Percentiles rank a stretch among this genome's conserved stretches.
phyloP scores from a whole-genome alignment of 176 grass and related monocot genomes.

The Rhynchospora breviuscula region DNA sequence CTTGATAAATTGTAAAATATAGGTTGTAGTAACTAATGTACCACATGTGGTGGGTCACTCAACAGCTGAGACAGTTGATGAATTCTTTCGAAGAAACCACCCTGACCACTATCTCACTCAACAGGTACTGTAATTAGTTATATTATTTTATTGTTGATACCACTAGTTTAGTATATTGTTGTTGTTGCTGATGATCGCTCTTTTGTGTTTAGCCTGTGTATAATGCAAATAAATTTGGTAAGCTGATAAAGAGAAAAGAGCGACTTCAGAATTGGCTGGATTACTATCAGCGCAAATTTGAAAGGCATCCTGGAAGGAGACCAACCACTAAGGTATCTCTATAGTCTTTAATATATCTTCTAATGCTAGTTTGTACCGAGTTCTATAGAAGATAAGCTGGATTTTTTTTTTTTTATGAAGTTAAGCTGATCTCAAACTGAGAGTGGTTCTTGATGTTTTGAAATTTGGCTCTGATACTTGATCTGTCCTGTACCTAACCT shows the following conservation, averaged over 20 bases:
- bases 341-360: background rate
- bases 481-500: background rate
- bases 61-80: slow-evolving; percentile 78
- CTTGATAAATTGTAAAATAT: slow-evolving; percentile 12
- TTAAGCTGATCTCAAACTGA: background rate
- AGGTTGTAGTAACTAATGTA: slow-evolving; percentile 96
- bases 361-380: background rate
- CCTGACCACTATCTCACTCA: slow-evolving; percentile 93
- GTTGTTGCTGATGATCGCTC: slow-evolving; percentile 4
- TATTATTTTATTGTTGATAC: background rate
- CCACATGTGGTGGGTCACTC: slow-evolving; percentile 65
- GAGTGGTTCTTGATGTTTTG: background rate
- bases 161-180: background rate
- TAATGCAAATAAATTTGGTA: slow-evolving; percentile 87
- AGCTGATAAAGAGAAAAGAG: slow-evolving; percentile 63
- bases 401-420: background rate
- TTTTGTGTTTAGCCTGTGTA: slow-evolving; percentile 66
- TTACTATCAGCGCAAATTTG: slow-evolving; percentile 84
- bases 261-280: slow-evolving; percentile 93
- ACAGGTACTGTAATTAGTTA: slow-evolving; percentile 42
- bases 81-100: slow-evolving; percentile 87
- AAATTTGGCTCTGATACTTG: background rate
- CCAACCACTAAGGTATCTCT: slow-evolving; percentile 59
- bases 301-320: slow-evolving; percentile 71
- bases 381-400: background rate